Conservation (phyloP, 768 basidiomycete genomes). For the Tricholoma flavovirens region DNA sequence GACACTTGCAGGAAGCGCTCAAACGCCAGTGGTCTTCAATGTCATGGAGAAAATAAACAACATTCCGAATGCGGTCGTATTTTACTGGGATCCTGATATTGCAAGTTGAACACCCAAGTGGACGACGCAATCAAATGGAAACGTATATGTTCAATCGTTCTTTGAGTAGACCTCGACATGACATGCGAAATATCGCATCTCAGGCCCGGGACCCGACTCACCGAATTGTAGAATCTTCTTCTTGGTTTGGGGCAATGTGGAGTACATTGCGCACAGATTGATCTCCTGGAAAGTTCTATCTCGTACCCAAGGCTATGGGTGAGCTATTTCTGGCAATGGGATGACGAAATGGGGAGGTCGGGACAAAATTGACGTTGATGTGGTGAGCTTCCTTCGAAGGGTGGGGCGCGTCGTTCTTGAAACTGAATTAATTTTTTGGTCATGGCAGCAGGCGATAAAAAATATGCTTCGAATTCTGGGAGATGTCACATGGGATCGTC, state of each 20-base stretch:
- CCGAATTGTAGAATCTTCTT: not conserved
- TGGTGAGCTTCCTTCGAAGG: not conserved
- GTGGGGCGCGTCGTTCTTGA: not conserved
- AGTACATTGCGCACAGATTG: not conserved
- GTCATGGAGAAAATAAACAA: not conserved
- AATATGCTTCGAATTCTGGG: not conserved
- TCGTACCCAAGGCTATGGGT: not conserved
- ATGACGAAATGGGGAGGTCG: not conserved
- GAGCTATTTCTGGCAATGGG: not conserved
- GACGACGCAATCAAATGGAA: no score
- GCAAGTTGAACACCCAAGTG: no score
- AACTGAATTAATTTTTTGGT: conserved; percentile 2
- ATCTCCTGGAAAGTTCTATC: not conserved
- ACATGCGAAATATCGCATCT: not conserved
- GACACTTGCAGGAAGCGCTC: not conserved
- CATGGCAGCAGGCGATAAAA: not conserved
- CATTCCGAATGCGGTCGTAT: no score
- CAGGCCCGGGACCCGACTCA: not conserved
- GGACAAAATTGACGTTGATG: not conserved
- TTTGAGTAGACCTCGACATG: no score
- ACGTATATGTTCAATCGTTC: not conserved
- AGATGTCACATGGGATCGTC: not conserved
- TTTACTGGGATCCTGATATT: no score
- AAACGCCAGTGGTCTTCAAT: not conserved
- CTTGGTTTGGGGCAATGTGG: not conserved